These are phyloP conservation scores for Aureobasidium lini DNA, from an alignment of 2,329 filamentous ascomycete species.

Conservation along the genomic window DNA sequence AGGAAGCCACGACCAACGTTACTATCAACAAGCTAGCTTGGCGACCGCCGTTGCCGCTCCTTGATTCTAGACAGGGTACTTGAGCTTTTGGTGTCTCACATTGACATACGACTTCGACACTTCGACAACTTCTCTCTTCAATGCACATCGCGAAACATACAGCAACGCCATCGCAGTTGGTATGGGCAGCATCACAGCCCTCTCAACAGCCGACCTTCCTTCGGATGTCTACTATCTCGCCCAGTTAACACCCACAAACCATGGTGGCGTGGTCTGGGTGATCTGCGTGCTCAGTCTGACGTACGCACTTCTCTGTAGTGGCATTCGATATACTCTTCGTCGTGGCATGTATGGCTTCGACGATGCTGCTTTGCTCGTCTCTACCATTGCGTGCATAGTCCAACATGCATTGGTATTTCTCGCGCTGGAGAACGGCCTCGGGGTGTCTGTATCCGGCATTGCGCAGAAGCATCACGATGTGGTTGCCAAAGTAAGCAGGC, in stretches of 20 bases:
- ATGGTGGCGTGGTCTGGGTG: not conserved
- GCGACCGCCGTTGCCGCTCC: not conserved
- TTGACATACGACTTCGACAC: not conserved
- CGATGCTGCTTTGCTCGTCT: conserved; percentile 2
- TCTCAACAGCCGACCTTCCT: not conserved
- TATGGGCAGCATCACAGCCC: not conserved
- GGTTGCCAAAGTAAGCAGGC: not conserved
- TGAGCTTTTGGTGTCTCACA: not conserved
- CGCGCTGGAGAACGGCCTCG: not conserved
- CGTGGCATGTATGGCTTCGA: conserved; percentile 6
- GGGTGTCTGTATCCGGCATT: not conserved
- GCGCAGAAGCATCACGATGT: not conserved
- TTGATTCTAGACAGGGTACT: not conserved
- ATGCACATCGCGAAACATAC: not conserved
- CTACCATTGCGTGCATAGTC: conserved; percentile 1
- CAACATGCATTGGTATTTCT: not conserved
- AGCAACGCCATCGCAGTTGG: not conserved
- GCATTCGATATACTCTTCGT: not conserved
- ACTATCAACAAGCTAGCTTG: not conserved
- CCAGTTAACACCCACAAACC: not conserved
- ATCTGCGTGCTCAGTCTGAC: conserved; percentile 3
- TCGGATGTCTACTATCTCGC: conserved; percentile 1
- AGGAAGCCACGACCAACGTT: not conserved
- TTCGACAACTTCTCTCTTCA: not conserved
- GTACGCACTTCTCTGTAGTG: not conserved